Conservation (phyloP, 2,329 filamentous ascomycete genomes). For the Colletotrichum chlorophyti region DNA sequence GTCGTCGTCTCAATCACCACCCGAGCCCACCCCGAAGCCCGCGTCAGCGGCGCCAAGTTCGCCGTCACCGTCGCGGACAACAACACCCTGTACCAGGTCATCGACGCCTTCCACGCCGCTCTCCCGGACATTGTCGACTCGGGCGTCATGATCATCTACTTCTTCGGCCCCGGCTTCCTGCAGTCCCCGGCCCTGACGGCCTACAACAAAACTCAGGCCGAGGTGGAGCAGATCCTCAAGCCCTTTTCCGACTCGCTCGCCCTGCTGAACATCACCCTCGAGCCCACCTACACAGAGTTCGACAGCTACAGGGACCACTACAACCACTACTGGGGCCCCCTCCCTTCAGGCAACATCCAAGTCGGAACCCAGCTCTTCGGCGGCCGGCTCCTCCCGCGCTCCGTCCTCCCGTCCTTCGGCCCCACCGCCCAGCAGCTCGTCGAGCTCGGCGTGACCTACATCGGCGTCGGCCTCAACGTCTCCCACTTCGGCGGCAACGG, state of each 20-base stretch:
- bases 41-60: conserved; percentile 36
- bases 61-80: conserved; percentile 50
- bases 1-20: conserved; percentile 62
- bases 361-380: conserved; percentile 37
- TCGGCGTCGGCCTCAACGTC: conserved; percentile 23
- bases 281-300: conserved; percentile 39
- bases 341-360: conserved; percentile 37
- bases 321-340: conserved; percentile 29
- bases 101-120: conserved; percentile 31
- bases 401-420: conserved; percentile 24
- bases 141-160: conserved; percentile 27
- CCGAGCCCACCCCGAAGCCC: conserved; percentile 52
- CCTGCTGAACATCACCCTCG: conserved; percentile 33
- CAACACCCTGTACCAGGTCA: conserved; percentile 40
- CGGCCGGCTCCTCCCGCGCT: conserved; percentile 41
- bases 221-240: conserved; percentile 46
- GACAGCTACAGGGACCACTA: conserved; percentile 34
- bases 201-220: conserved; percentile 47
- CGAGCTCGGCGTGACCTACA: conserved; percentile 23
- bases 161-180: conserved; percentile 42
- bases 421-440: conserved; percentile 15
- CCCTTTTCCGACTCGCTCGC: conserved; percentile 45
- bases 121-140: conserved; percentile 23
- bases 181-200: conserved; percentile 43
- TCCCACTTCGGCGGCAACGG: conserved; percentile 17